Conservation (phyloP, 805 yeast genomes). For the Dipodascopsis uninucleata region DNA sequence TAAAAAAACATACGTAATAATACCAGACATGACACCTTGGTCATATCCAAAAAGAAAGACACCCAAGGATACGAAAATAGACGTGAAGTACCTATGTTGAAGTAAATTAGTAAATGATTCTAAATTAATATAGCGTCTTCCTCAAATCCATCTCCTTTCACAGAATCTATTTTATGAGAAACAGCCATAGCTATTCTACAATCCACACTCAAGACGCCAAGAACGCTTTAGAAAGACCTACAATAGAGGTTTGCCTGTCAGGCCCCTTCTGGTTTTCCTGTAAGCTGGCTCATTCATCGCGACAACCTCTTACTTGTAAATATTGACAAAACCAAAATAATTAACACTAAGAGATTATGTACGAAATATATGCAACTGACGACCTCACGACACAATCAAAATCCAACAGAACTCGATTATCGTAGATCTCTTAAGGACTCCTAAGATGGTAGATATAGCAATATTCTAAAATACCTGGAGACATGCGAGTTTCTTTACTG, state of each 20-base stretch:
- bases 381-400: too few species aligned
- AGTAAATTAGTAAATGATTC: too few species aligned
- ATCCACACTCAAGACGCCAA: background rate
- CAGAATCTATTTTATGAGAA: background rate
- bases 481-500: too few species aligned
- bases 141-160: background rate
- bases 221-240: slow-evolving; percentile 33
- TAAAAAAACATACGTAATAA: slow-evolving; percentile 47
- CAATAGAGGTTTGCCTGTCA: slow-evolving; percentile 26
- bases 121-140: background rate
- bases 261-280: slow-evolving; percentile 9
- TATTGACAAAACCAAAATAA: too few species aligned
- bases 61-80: slow-evolving; percentile 44
- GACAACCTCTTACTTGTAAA: too few species aligned
- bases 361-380: too few species aligned
- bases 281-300: too few species aligned
- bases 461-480: too few species aligned
- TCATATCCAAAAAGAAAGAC: slow-evolving; percentile 75
- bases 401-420: too few species aligned
- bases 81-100: slow-evolving; percentile 41
- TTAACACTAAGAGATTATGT: too few species aligned
- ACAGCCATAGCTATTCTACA: background rate
- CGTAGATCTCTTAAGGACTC: too few species aligned
- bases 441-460: too few species aligned
- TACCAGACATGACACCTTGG: slow-evolving; percentile 89